phyloP scores from a whole-genome alignment of 345 rosid species.

The Gossypium raimondii region DNA sequence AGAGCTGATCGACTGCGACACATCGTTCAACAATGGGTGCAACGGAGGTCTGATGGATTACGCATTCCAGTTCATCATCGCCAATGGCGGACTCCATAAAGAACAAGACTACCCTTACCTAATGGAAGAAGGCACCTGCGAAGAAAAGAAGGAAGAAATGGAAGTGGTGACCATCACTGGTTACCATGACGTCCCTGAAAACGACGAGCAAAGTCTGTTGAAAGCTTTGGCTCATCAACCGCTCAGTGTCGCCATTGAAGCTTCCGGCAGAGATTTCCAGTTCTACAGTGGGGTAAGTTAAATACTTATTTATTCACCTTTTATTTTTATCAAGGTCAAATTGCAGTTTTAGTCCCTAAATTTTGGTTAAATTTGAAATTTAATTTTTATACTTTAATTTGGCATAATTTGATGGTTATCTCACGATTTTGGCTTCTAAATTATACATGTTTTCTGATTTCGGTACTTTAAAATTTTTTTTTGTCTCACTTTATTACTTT shows the following conservation, averaged over 20 bases:
- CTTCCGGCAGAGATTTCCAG: slow-evolving; percentile 59
- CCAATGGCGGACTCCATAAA: slow-evolving; percentile 50
- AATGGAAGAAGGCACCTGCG: slow-evolving; percentile 63
- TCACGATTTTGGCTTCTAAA: too few species aligned
- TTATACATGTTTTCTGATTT: too few species aligned
- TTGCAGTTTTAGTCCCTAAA: too few species aligned
- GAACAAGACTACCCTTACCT: slow-evolving; percentile 65
- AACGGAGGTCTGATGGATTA: slow-evolving; percentile 62
- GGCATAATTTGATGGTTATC: too few species aligned
- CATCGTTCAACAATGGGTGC: slow-evolving; percentile 45
- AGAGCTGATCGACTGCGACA: slow-evolving; percentile 55
- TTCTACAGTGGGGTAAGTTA: slow-evolving; percentile 50
- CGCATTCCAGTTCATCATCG: slow-evolving; percentile 41
- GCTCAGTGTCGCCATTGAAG: slow-evolving; percentile 53
- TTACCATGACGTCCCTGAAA: slow-evolving; percentile 48
- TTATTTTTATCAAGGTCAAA: too few species aligned
- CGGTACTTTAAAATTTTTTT: too few species aligned
- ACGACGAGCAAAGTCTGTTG: slow-evolving; percentile 43
- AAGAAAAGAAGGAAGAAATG: slow-evolving; percentile 34
- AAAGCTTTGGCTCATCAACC: slow-evolving; percentile 59
- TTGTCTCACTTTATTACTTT: too few species aligned
- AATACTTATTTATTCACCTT: neutral
- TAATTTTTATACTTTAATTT: too few species aligned
- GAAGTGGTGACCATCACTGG: slow-evolving; percentile 43
- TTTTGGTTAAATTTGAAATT: too few species aligned